Base-by-base conservation (phyloP, 2,329 filamentous ascomycete species). In the Knoxdaviesia proteae region DNA sequence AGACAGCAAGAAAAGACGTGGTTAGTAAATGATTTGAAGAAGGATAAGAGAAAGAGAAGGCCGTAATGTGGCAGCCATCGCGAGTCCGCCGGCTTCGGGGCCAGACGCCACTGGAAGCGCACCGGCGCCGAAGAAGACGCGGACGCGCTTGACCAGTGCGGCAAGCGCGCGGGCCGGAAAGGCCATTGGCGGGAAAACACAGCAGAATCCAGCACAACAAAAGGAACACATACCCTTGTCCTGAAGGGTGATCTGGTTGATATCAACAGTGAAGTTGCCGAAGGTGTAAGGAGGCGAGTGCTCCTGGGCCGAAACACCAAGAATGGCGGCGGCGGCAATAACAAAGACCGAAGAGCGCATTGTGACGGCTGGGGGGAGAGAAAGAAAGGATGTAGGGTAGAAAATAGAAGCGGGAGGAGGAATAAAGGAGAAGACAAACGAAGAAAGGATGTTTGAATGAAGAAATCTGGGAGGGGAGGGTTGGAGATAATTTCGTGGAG, bases 321-420 rank as follows among this genome's bases (percentile, higher is more conserved):
- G 20, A 20, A 20, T 20, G 31, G 38, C 40, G 42, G 45, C 42
- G 40, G 44, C 42, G 35, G 40, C n/a, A 29, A 41, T 38, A 32
- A 46, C 31, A 32, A 46, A 37, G 30, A 38, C 38, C 35, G 34
- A 46, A 38, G 45, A 37, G 34, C 45, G 45, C 45, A 46, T 46
- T 39, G 42, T 46, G 45, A 35, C 30, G 20, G 40, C 10, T 42
- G 40, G 29, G n/a, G 7, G 36, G 33, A 42, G 31, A 42, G 20
- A 38, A 10, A 37, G 31, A 20, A 20, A 20, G 20, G 20, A 3
- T 20, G 20, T 2, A 20, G 20, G 29, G 20, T 5, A 38, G 36
- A 4, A 29, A 38, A 8, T 8, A 32, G 20, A 8, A 20, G 20
- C 20, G 20, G 20, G 20, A 20, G 20, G 20, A 20, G 20, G 20